These are phyloP conservation scores for Saitozyma sp. DNA, from an alignment of 768 basidiomycete genomes.

Conservation along the genomic window DNA sequence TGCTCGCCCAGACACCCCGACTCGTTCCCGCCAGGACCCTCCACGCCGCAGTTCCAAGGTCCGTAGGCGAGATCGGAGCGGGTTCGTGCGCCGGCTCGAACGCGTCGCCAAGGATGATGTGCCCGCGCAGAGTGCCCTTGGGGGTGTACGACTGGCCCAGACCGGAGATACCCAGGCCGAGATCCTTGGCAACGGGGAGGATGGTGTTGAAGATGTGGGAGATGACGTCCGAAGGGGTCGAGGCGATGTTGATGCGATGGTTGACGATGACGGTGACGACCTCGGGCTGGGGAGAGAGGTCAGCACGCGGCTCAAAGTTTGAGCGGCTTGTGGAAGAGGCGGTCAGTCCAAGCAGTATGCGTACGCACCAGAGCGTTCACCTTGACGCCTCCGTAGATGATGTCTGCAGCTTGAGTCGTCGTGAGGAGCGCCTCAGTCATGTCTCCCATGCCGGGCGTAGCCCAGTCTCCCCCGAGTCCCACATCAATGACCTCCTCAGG, in stretches of 20 bases:
- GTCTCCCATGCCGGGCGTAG: constrained; percentile 4
- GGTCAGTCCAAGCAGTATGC: too few relatives aligned
- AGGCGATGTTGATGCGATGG: constrained; percentile 14
- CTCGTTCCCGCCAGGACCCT: constrained; percentile 16
- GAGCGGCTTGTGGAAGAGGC: constrained; percentile 2
- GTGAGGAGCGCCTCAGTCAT: constrained; percentile 12
- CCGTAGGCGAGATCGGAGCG: constrained; percentile 18
- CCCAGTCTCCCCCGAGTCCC: constrained; percentile 8
- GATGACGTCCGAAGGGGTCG: constrained; percentile 23
- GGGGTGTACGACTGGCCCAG: constrained; percentile 1
- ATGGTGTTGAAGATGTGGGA: constrained; percentile 25
- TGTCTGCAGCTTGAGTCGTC: constrained; percentile 71
- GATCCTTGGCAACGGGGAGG: constrained; percentile 6
- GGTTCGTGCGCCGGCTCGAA: constrained; percentile 12
- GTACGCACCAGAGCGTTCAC: constrained; percentile 63
- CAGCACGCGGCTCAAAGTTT: too few relatives aligned
- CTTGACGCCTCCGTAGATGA: constrained; percentile 59
- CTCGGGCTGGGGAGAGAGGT: constrained; percentile 26
- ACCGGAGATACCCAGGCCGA: constrained; percentile 1
- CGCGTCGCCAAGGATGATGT: neutral
- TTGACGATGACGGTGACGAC: constrained; percentile 16
- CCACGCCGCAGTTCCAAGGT: constrained; percentile 8
- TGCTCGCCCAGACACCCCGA: constrained; percentile 20
- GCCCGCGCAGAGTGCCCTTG: neutral
- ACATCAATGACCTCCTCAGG: constrained; percentile 10